Evolutionary conservation across 192 early-diverging fungal genomes (phyloP), one percentile per base, ranked within the genome.

Genomic region (Coemansia sp.): DNA sequence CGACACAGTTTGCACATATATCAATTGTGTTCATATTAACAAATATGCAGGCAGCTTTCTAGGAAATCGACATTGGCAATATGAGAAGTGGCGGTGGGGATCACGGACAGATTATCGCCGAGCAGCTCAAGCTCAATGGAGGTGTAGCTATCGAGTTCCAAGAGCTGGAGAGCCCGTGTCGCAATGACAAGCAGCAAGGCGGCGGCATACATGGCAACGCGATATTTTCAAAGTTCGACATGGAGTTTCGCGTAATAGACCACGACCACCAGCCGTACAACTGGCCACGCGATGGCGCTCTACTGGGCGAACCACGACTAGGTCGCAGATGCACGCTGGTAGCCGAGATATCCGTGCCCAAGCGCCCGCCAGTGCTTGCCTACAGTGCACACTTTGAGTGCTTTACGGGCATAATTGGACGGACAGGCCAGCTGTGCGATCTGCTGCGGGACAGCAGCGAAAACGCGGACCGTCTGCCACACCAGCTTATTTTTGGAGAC

Each of bases 141-240:
- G 90, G 83, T 16, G 87, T 91, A 58, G 89, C 86, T 1, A 84
- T 86, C 30, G 92, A 93, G 80, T 93, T 93, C 62, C 78, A 84
- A 64, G 92, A 93, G 61, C 67, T 93, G 13, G 87, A 81, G 16
- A 87, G 86, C 47, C 84, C 88, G 3, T 71, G 79, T 3, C 76
- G 92, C 41, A 70, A 62, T 6, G 65, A 76, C 50, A 63, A 70
- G 4, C 86, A 90, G 66, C 88, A 90, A 74, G 92, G 92, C 40
- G 92, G 92, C 15, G 92, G 92, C 2, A 68, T 92, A 9, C 92
- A 93, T 65, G 92, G 89, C 13, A 93, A 93, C 67, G 92, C 90
- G 1, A 87, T 93, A 15, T 82, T 87, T 50, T 87, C 89, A 1
- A 87, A 82, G 62, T 86, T 85, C 75, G 86, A 87, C 50, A 76